A percentile compares a stretch with the other conserved stretches of the same genome.
Conservation (phyloP, 352 stramenopile genomes). For the Globisporangium acanthophoron region DNA sequence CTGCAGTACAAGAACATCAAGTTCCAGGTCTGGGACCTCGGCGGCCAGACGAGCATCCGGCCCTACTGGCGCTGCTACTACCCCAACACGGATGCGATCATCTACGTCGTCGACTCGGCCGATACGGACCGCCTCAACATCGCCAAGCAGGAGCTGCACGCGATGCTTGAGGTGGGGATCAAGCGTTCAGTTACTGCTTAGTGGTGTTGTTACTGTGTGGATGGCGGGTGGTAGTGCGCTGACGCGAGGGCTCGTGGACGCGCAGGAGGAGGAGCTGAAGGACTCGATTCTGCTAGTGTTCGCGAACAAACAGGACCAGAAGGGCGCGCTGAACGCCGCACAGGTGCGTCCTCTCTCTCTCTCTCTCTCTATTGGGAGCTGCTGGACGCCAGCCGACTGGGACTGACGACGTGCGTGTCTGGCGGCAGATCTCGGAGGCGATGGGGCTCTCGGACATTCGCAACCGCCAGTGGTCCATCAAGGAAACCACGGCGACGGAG, state of each 20-base stretch:
- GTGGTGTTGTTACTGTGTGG: no score
- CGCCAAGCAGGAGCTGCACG: constrained; percentile 96
- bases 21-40: constrained; percentile 99
- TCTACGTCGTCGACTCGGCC: constrained; percentile 95
- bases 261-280: constrained; percentile 97
- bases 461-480: constrained; percentile 99
- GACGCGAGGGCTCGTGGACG: not conserved
- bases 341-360: constrained; percentile 41
- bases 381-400: not conserved
- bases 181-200: not conserved
- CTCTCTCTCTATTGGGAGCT: not conserved
- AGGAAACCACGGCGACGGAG: constrained; percentile 97
- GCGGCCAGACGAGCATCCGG: constrained; percentile 99
- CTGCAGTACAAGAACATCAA: constrained; percentile 92
- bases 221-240: not conserved
- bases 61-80: constrained; percentile 99
- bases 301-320: constrained; percentile 99
- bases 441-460: constrained; percentile 97
- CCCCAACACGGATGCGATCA: constrained; percentile 97
- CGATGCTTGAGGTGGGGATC: constrained; percentile 91
- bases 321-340: constrained; percentile 87
- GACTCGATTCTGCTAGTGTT: constrained; percentile 99
- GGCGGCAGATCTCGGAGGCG: constrained; percentile 93
- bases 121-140: constrained; percentile 97
- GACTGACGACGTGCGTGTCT: not conserved